Percentiles rank a stretch among this genome's conserved stretches.
phyloP scores from a whole-genome alignment of 2,329 filamentous ascomycete species.

The Dactylonectria macrodidyma region DNA sequence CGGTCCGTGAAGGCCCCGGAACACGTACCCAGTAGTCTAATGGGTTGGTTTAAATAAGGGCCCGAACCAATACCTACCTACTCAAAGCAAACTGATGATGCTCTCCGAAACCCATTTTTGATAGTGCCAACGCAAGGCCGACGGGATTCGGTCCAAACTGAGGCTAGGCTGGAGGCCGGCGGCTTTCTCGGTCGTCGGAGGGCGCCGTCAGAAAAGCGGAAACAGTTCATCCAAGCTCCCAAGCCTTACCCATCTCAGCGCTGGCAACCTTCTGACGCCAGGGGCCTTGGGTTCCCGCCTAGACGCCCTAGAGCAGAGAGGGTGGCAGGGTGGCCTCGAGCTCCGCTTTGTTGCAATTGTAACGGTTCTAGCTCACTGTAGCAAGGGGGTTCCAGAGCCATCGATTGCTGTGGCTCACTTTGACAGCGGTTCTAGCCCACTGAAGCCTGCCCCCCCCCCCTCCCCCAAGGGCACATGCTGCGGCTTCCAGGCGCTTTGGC shows the following conservation, averaged over 20 bases:
- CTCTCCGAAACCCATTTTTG: background rate
- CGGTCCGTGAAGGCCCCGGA: background rate
- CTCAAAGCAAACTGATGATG: background rate
- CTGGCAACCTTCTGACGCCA: slow-evolving; percentile 1
- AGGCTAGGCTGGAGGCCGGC: slow-evolving; percentile 31
- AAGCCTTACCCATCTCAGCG: background rate
- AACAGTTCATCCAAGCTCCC: slow-evolving; percentile 23
- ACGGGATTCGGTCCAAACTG: slow-evolving; percentile 23
- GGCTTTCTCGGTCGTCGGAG: slow-evolving; percentile 39
- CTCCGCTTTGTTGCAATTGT: too few species aligned
- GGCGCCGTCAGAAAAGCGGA: slow-evolving; percentile 39
- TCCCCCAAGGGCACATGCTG: background rate
- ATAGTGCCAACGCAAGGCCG: background rate
- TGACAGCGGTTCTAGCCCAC: background rate
- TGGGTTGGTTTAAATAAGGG: too few species aligned
- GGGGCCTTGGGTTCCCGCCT: too few species aligned
- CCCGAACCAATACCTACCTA: too few species aligned
- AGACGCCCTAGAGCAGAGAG: too few species aligned
- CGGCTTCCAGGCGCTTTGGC: slow-evolving; percentile 19
- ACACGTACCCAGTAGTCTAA: background rate
- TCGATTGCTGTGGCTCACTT: background rate
- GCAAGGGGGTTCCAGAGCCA: background rate
- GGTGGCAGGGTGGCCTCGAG: too few species aligned
- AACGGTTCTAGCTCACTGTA: too few species aligned
- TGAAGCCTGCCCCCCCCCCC: background rate